Evolutionary conservation across 176 grass and related monocot species (phyloP).

Genomic region (Guadua angustifolia): DNA sequence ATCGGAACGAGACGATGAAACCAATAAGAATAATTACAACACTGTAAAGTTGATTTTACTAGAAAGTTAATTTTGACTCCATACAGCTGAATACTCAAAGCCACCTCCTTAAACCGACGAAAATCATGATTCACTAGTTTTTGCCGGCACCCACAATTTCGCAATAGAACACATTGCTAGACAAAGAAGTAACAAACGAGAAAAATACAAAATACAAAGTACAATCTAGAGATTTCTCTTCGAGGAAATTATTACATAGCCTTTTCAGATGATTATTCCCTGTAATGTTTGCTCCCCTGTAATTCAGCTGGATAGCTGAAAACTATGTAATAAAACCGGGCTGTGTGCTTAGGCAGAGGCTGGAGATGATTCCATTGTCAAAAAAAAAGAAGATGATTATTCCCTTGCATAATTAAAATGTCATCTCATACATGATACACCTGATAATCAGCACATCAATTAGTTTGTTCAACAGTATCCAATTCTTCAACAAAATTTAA

Average conservation of each 20-base stretch:
- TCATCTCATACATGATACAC: neutral
- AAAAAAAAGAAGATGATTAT: neutral
- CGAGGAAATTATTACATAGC: neutral
- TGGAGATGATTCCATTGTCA: too few relatives aligned
- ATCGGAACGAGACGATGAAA: neutral
- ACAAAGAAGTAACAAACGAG: neutral
- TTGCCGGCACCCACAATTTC: too few relatives aligned
- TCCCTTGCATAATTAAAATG: neutral
- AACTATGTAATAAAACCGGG: too few relatives aligned
- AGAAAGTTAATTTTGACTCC: neutral
- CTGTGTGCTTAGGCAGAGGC: too few relatives aligned
- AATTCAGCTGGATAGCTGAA: too few relatives aligned
- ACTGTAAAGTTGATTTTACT: neutral
- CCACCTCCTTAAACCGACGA: too few relatives aligned
- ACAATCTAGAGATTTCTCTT: neutral
- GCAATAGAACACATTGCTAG: neutral
- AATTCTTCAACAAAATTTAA: neutral
- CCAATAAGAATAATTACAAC: neutral
- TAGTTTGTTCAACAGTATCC: neutral
- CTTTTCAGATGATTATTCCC: neutral
- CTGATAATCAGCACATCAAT: neutral
- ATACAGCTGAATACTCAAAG: neutral
- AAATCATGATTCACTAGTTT: too few relatives aligned
- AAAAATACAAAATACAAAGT: neutral
- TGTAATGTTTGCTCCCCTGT: too few relatives aligned